Evolutionary conservation across 768 basidiomycete genomes (phyloP), one percentile per base, ranked within the genome.

Genomic region (Suillus decipiens): DNA sequence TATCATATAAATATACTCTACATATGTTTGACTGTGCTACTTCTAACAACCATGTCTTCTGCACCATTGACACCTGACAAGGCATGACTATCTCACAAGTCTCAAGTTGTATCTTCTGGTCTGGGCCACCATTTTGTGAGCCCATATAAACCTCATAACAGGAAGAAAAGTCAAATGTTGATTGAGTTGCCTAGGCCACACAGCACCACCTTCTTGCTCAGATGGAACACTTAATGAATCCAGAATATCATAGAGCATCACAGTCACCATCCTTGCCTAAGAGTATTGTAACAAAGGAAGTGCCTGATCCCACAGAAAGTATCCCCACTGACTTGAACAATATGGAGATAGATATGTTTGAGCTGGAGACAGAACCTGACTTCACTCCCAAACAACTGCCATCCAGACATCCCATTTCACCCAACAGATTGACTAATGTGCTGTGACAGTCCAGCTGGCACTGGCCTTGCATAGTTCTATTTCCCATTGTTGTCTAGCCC

Each of bases 91-190:
- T 31, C 15, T 9, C 28, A 11, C 28, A 50, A 50, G 14, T 14
- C 28, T 31, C 12, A 50, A 50, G 15, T 17, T 9, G 48, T 50
- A 31, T 50, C 48, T 3, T 50, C 48, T 31, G 55, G 55, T 8
- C 62, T 63, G 31, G 55, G 62, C 4, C 36, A 31, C 22, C 62
- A 63, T 17, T 63, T 63, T 33, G 34, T 47, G 7, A 63, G 62
- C 47, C 62, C 56, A 17, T n/a, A 15, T 11, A 19, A 50, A 22
- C 15, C 56, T 11, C 22, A 47, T 3, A 53, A 63, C 43, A 63
- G 51, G 56, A 39, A 19, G 17, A 58, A 63, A 50, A 63, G 22
- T 6, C 56, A 59, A 31, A 6, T 10, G 8, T 5, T 58, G 2
- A 8, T 59, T 9, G 14, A 48, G 14, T 8, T 63, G 2, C 56